Conservation (phyloP, 2,329 filamentous ascomycete species). For the Beauveria pseudobassiana region DNA sequence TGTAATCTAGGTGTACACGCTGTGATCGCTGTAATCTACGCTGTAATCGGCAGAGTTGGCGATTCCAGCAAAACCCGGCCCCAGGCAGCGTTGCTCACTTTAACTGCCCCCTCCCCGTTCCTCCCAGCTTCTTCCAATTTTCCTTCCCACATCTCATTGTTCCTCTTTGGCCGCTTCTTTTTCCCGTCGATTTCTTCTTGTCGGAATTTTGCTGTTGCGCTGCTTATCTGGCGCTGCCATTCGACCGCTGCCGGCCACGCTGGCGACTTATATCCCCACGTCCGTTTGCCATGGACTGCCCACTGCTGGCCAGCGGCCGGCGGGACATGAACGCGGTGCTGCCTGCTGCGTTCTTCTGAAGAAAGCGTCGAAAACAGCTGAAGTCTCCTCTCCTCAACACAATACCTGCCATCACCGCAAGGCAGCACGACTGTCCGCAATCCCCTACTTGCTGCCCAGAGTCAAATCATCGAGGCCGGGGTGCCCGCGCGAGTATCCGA, state of each 20-base stretch:
- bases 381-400: not conserved
- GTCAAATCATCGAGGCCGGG: constrained; percentile 5
- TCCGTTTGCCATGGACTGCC: constrained; percentile 2
- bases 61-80: not conserved
- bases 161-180: not conserved
- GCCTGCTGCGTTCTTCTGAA: not conserved
- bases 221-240: not conserved
- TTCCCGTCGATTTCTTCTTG: not conserved
- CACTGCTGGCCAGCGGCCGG: not conserved
- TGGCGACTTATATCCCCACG: constrained; percentile 6
- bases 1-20: too few species aligned
- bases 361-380: not conserved
- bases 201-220: not conserved
- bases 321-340: not conserved
- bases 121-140: constrained; percentile 2
- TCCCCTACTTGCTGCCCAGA: not conserved
- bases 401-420: not conserved
- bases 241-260: not conserved
- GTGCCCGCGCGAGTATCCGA: constrained; percentile 10
- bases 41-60: not conserved
- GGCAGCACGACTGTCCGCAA: not conserved
- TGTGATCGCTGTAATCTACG: too few species aligned
- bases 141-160: constrained; percentile 8
- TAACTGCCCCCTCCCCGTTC: constrained; percentile 11
- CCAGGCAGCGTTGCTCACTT: constrained; percentile 8